A percentile compares a stretch with the other conserved stretches of the same genome.
Conservation (phyloP, 2,329 filamentous ascomycete species). For the Pseudogymnoascus sp. region DNA sequence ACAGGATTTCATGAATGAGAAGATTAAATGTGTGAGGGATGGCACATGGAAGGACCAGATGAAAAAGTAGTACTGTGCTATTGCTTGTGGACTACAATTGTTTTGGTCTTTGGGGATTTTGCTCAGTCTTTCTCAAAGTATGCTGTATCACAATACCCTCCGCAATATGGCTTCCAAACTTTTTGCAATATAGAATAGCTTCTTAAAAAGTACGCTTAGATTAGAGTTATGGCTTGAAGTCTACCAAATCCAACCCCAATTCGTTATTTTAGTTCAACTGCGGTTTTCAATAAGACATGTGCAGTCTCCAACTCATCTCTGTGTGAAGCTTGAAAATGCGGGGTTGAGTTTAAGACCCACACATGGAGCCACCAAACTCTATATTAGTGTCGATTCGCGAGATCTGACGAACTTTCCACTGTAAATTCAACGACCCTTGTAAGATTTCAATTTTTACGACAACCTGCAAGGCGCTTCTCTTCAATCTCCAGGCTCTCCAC, state of each 20-base stretch:
- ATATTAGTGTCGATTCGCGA: conserved; percentile 7
- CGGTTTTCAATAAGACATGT: neutral
- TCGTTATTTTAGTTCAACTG: too few relatives aligned
- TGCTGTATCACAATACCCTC: neutral
- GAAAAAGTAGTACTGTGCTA: neutral
- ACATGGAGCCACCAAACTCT: neutral
- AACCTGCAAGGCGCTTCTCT: neutral
- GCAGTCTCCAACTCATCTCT: neutral
- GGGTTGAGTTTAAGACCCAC: neutral
- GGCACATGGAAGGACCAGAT: neutral
- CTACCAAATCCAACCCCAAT: neutral
- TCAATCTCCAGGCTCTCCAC: neutral
- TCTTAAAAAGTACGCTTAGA: neutral
- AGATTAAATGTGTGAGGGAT: neutral
- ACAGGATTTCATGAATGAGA: conserved; percentile 8
- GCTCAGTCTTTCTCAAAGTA: neutral
- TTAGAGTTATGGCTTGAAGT: neutral
- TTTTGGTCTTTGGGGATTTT: neutral
- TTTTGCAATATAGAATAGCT: neutral
- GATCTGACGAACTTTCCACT: conserved; percentile 7
- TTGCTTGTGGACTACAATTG: neutral
- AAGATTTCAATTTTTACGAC: conserved; percentile 7
- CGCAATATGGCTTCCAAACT: neutral
- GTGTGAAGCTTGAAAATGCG: conserved; percentile 2
- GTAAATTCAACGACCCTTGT: neutral